Conservation (phyloP, 257 asterid species). For the Rauvolfia tetraphylla region DNA sequence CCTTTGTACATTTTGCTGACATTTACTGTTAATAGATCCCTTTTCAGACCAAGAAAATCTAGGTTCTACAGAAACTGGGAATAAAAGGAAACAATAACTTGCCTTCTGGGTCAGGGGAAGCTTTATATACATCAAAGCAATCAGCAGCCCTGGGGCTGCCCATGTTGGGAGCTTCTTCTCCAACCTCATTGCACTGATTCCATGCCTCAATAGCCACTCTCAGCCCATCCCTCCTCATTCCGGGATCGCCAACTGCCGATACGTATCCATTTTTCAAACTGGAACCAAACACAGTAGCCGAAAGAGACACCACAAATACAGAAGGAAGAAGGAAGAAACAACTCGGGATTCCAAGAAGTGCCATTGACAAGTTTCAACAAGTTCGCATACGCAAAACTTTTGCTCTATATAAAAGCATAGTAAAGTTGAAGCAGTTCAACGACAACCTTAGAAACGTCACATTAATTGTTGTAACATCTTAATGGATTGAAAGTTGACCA, state of each 20-base stretch:
- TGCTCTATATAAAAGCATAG: slow-evolving; percentile 4
- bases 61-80: neutral
- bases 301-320: slow-evolving; percentile 25
- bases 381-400: neutral
- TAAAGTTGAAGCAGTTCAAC: slow-evolving; percentile 2
- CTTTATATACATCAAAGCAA: slow-evolving; percentile 62
- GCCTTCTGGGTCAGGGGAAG: slow-evolving; percentile 42
- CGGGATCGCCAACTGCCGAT: slow-evolving; percentile 78
- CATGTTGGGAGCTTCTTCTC: slow-evolving; percentile 76
- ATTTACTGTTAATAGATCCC: no score
- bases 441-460: neutral
- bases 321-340: slow-evolving; percentile 13
- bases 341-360: slow-evolving; percentile 4
- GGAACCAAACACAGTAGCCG: slow-evolving; percentile 7
- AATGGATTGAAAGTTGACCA: slow-evolving; percentile 8
- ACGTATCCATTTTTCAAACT: slow-evolving; percentile 27
- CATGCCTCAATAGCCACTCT: slow-evolving; percentile 89
- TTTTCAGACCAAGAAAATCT: no score
- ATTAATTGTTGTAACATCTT: neutral
- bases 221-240: slow-evolving; percentile 62
- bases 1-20: no score
- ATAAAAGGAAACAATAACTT: neutral
- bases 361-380: slow-evolving; percentile 18
- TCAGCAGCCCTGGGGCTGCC: slow-evolving; percentile 90
- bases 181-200: slow-evolving; percentile 90